Base-by-base conservation (phyloP, 2,329 filamentous ascomycete species). In the Talaromyces sp. region DNA sequence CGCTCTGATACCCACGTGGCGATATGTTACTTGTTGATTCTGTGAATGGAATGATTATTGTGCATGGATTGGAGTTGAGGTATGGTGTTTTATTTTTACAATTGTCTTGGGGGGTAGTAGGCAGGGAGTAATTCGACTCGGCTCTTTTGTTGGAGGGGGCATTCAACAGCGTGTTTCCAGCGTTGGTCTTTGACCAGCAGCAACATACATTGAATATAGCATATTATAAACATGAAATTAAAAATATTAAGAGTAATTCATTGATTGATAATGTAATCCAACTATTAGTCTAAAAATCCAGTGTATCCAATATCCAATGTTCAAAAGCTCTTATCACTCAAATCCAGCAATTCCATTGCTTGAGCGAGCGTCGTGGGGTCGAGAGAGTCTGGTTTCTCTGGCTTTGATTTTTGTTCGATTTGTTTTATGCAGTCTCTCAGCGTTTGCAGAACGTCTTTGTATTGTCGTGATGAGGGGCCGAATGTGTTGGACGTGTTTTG, bases 401-500 rank as follows among this genome's bases (percentile, higher is more conserved):
- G 52, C 7, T 51, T 46, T 19, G 21, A 32, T 24, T 58, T 48
- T 29, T 57, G 41, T 32, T 68, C 69, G 26, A 74, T 68, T 2
- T 71, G 62, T n/a, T 56, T 64, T 19, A 77, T 64, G 61, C 66
- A 71, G 17, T 71, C 66, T 46, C 70, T 72, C 12, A 77, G 65
- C 9, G 73, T 75, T 10, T 67, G 67, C 14, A 75, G 63, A 19
- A 79, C 69, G 2, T 67, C 67, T 29, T 71, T 69, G 56, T 76
- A 75, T 59, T 77, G 74, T 14, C 58, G 64, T 7, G 74, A 77
- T 2, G 67, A 68, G 12, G 72, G 51, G 7, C 75, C 75, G 61
- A 75, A 77, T 6, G 75, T 76, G 32, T 69, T 66, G 4, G 74
- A 66, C 3, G 73, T 75, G 54, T 77, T 79, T 41, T 69, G 68